Evolutionary conservation across 768 basidiomycete genomes (phyloP), one percentile per base, ranked within the genome.

Genomic region (Tubosaeta sp.): DNA sequence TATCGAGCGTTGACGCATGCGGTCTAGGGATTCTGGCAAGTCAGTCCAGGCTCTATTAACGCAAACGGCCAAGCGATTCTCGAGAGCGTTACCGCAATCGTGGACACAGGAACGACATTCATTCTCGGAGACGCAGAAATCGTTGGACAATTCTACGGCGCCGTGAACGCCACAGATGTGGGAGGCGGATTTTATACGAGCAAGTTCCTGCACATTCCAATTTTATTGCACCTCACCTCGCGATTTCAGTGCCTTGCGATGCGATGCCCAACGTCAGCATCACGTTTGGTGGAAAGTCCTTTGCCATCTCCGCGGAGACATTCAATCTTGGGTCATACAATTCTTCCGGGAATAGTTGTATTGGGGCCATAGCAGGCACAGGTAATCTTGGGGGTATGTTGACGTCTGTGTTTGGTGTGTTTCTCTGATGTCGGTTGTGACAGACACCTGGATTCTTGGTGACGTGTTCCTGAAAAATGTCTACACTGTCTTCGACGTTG

Each of bases 91-190:
- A 7, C 59, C 6, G 60, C 58, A 2, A 46, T 69, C 18, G 71
- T 84, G 49, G 83, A 84, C 66, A 82, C 76, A 51, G 83, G 79
- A 46, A 73, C 73, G 4, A 64, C 71, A 3, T 46, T 69, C 25
- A 66, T 74, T 34, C 64, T 83, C 36, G 75, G 75, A 9, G 75
- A 79, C 41, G 44, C 62, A 2, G 46, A 45, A 7, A 73, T 72
- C 25, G 69, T 73, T 4, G 46, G 38, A 7, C 54, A 60, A 44
- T 63, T 75, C 24, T 73, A 72, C 43, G 48, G 44, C 19, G 29
- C 54, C 4, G 42, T 74, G 36, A 66, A 65, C 7, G 72, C 65
- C 12, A 63, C 69, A 19, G 29, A 49, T 9, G 32, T 70, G 13
- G 67, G 62, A 1, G n/a, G 46, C 2, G 74, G 74, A 31, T 60